phyloP scores from a whole-genome alignment of 495 filamentous ascomycete genomes.

The Cetradonia linearis region DNA sequence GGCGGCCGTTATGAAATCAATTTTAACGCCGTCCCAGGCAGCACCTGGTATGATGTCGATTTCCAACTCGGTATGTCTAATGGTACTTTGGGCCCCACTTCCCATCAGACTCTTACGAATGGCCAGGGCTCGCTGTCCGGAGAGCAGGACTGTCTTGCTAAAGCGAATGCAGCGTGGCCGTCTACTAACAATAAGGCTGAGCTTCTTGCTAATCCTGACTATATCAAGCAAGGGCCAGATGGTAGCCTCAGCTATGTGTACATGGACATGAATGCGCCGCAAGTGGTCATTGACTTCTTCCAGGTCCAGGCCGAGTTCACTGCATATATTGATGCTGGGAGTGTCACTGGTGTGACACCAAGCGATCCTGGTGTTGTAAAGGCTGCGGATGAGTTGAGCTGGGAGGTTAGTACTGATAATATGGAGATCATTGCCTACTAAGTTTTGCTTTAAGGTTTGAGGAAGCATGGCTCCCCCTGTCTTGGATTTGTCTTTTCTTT shows the following conservation, averaged over 20 bases:
- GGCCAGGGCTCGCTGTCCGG: conserved; percentile 13
- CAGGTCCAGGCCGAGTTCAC: conserved; percentile 9
- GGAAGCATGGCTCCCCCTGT: too few relatives aligned
- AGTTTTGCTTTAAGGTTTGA: too few relatives aligned
- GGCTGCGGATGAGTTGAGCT: conserved; percentile 4
- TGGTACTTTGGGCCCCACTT: conserved; percentile 14
- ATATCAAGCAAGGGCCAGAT: background rate
- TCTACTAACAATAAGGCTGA: background rate
- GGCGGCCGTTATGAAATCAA: conserved; percentile 18
- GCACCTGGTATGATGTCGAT: conserved; percentile 20
- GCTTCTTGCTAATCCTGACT: conserved; percentile 7
- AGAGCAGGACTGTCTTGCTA: conserved; percentile 19
- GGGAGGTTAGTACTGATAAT: background rate
- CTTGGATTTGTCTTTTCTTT: too few relatives aligned
- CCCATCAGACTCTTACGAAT: background rate
- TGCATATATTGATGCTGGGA: conserved; percentile 12
- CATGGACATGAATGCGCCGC: background rate
- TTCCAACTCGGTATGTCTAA: conserved; percentile 18
- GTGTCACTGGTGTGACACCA: background rate
- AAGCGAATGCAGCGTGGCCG: conserved; percentile 19
- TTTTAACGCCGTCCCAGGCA: conserved; percentile 8
- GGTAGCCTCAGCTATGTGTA: background rate
- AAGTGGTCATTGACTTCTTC: conserved; percentile 11
- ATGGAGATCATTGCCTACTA: conserved; percentile 11
- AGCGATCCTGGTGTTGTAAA: background rate